These are phyloP conservation scores for Megacollybia platyphylla DNA, from an alignment of 1,284 basidiomycete genomes.

Conservation along the genomic window DNA sequence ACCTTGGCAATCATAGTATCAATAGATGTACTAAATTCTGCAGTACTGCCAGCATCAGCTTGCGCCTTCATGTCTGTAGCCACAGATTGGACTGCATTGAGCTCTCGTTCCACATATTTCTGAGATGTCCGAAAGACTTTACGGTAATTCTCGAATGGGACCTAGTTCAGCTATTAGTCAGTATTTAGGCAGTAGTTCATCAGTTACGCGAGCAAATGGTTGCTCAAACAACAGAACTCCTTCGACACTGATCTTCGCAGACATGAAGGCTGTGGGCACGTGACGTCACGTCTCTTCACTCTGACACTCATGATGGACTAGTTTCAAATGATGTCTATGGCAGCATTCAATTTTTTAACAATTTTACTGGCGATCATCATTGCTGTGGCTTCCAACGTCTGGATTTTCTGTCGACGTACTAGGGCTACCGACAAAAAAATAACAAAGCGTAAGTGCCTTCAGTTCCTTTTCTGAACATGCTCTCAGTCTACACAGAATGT, in stretches of 20 bases:
- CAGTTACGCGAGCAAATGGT: conserved; percentile 63
- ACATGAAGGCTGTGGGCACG: background rate
- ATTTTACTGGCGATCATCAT: no score
- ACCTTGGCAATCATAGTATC: conserved; percentile 69
- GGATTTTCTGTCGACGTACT: no score
- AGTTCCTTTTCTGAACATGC: no score
- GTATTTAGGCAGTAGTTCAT: conserved; percentile 3
- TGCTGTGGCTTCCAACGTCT: no score
- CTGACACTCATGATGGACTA: no score
- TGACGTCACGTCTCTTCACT: background rate
- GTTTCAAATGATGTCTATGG: no score
- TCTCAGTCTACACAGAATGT: no score
- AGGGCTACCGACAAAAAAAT: no score
- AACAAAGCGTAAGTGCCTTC: no score
- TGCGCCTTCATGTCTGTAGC: conserved; percentile 42
- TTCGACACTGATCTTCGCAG: conserved; percentile 48
- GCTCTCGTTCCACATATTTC: conserved; percentile 69
- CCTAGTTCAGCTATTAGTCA: conserved; percentile 27
- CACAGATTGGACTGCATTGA: conserved; percentile 43
- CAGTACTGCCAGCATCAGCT: conserved; percentile 22
- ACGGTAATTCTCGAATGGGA: conserved; percentile 79
- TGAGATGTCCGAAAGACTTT: conserved; percentile 74
- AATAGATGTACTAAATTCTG: conserved; percentile 46
- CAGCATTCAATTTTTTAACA: no score
- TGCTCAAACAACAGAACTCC: conserved; percentile 82